phyloP scores from a whole-genome alignment of 495 filamentous ascomycete species.

The Terfezia boudieri region DNA sequence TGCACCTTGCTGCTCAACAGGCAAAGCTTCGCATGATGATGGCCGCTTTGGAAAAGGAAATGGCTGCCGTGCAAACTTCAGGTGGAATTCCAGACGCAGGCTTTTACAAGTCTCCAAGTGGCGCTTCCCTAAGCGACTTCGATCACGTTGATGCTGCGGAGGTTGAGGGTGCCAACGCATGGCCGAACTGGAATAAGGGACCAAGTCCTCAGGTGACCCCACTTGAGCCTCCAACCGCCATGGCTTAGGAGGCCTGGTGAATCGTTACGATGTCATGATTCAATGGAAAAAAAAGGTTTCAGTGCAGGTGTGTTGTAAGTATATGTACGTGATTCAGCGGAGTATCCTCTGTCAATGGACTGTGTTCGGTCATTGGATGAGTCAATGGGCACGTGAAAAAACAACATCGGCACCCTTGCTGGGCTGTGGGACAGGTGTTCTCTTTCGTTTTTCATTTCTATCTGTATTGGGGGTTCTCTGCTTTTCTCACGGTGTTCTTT shows the following conservation, averaged over 20 bases:
- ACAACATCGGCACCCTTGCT: too few species aligned
- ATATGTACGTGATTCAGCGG: too few species aligned
- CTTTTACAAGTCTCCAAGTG: neutral
- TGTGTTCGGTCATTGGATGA: too few species aligned
- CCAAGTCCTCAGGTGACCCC: neutral
- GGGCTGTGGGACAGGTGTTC: too few species aligned
- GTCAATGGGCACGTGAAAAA: too few species aligned
- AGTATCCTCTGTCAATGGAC: too few species aligned
- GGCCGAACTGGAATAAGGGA: neutral
- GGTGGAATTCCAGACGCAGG: neutral
- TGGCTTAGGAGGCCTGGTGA: neutral
- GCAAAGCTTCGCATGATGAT: conserved; percentile 14
- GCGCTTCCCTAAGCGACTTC: neutral
- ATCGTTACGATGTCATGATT: too few species aligned
- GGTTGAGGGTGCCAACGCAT: neutral
- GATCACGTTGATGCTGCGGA: neutral
- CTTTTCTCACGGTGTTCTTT: too few species aligned
- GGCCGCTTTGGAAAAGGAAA: conserved; percentile 16
- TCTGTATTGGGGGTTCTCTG: too few species aligned
- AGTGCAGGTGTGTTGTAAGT: too few species aligned
- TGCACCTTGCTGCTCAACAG: conserved; percentile 16
- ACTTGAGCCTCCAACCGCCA: neutral
- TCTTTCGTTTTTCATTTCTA: too few species aligned
- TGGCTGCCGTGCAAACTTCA: conserved; percentile 6
- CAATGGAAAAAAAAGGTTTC: too few species aligned